Base-by-base conservation (phyloP, 169 alveolate species). In the Amoebophrya sp. region DNA sequence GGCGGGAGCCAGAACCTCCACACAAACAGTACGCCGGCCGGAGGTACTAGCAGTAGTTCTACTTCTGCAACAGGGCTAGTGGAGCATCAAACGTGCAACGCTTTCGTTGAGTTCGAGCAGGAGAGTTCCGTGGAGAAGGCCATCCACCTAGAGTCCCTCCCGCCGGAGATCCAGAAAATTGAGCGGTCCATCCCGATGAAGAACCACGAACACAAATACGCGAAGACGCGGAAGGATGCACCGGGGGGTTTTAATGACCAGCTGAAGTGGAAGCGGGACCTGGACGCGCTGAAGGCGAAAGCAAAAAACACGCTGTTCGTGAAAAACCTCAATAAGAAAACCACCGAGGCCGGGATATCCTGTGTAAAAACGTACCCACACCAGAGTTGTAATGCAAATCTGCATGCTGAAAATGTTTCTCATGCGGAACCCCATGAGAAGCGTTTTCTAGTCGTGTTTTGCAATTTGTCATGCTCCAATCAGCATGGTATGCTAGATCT, bases 111-210 rank as follows among this genome's bases (percentile, higher is more conserved):
- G 83, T 66, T 66, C 83, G 29, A 18, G 39, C 32, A 66, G 83
- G 83, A 66, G 29, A 1, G 32, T 66, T 18, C 83, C 29, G 83
- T 66, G 35, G 83, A 66, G 39, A 25, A 0, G 12, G 83, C 83
- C 2, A 2, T 66, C 7, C 38, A 18, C 10, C 35, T 66, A 25
- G 83, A 25, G 18, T 25, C 29, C 18, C 35, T 66, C 10, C 83
- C 83, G 35, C 35, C 12, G 83, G 39, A 7, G 35, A 66, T 66
- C 32, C 32, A 25, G 0, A 66, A 66, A 25, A 25, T 66, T 2
- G 35, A 66, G 83, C 83, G 83, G 18, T 66, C 83, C 35, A 66
- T 66, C 35, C 83, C 83, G 12, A 66, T 66, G 83, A 66, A 66
- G 35, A 1, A 18, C 18, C 83, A 66, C 83, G 83, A 66, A 25